phyloP scores from a whole-genome alignment of 495 filamentous ascomycete species.

The Amphirosellinia nigrospora region DNA sequence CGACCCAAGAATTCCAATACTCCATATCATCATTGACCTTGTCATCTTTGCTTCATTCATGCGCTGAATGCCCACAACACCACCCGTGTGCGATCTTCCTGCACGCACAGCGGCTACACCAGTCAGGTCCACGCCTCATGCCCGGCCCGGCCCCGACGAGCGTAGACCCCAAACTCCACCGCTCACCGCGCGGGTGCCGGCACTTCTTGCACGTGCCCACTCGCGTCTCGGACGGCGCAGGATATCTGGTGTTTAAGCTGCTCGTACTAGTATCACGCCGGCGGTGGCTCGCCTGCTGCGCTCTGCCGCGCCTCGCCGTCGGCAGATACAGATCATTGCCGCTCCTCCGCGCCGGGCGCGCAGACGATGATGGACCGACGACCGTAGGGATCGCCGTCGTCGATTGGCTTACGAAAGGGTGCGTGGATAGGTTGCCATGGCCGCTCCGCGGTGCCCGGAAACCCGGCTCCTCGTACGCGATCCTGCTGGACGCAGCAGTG shows the following conservation, averaged over 20 bases:
- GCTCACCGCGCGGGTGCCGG: conserved; percentile 30
- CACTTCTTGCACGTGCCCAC: conserved; percentile 32
- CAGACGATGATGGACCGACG: not conserved
- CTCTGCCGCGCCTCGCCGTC: not conserved
- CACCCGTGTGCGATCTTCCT: conserved; percentile 29
- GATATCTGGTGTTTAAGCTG: not conserved
- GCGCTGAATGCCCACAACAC: conserved; percentile 26
- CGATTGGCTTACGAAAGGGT: conserved; percentile 20
- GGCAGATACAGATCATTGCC: not conserved
- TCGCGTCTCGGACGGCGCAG: not conserved
- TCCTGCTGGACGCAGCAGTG: not conserved
- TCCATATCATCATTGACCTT: not conserved
- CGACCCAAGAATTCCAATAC: not conserved
- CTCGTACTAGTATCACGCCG: not conserved
- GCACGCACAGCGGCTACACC: conserved; percentile 39
- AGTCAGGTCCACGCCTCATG: conserved; percentile 30
- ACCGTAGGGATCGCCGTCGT: not conserved
- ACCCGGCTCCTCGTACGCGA: conserved; percentile 19
- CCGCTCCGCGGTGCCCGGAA: conserved; percentile 25
- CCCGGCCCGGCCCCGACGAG: conserved; percentile 27
- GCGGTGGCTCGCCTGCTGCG: not conserved
- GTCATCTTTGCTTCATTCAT: not conserved
- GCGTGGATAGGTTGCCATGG: conserved; percentile 12
- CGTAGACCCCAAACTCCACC: conserved; percentile 35
- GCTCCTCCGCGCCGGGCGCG: not conserved